Conservation (phyloP, 805 yeast species). For the Pichia heedii region DNA sequence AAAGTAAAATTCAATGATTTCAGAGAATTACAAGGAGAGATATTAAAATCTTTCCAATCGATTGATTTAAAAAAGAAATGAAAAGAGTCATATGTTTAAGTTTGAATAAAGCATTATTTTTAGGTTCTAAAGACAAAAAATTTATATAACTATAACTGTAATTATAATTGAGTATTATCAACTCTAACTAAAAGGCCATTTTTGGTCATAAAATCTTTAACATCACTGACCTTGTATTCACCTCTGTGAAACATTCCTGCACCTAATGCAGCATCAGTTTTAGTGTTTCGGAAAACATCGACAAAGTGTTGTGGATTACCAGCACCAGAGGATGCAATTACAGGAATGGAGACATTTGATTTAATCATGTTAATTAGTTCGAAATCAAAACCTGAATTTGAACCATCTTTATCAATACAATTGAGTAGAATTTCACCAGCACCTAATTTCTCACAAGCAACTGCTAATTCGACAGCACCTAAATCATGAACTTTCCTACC, state of each 20-base stretch:
- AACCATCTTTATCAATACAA: conserved; percentile 95
- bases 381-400: conserved; percentile 87
- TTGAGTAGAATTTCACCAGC: conserved; percentile 93
- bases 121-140: not conserved
- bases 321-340: conserved; percentile 97
- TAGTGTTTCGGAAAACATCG: conserved; percentile 74
- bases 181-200: conserved; percentile 68
- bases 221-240: conserved; percentile 80
- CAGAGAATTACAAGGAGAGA: not conserved
- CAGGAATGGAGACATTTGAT: conserved; percentile 73
- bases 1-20: not conserved
- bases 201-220: conserved; percentile 55
- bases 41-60: not conserved
- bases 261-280: conserved; percentile 94
- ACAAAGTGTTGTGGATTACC: conserved; percentile 87
- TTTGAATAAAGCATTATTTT: no score
- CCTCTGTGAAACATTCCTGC: conserved; percentile 98
- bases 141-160: not conserved
- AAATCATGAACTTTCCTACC: conserved; percentile 84
- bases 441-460: conserved; percentile 85
- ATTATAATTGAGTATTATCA: conserved; percentile 28
- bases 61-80: not conserved
- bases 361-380: conserved; percentile 79
- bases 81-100: no score
- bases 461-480: conserved; percentile 84